A percentile compares a stretch with the other conserved stretches of the same genome.
phyloP scores from a whole-genome alignment of 306 rosid species.

The Lupinus albus region DNA sequence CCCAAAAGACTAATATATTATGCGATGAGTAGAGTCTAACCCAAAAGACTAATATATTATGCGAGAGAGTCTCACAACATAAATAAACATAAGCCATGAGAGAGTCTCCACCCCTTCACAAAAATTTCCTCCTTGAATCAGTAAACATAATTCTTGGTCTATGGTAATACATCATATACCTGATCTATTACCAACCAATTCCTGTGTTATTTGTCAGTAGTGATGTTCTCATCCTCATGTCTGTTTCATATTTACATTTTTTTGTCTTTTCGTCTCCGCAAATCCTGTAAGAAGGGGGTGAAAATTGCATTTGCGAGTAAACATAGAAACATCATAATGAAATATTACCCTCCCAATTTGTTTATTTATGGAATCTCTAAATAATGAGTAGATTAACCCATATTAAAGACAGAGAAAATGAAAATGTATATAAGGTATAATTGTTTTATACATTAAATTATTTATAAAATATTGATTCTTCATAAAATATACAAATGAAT shows the following conservation, averaged over 20 bases:
- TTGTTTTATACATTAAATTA: too few species aligned
- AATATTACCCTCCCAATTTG: conserved; percentile 16
- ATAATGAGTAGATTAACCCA: too few species aligned
- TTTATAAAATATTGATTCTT: too few species aligned
- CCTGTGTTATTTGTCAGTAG: neutral
- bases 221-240: neutral
- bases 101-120: neutral
- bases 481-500: too few species aligned
- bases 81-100: too few species aligned
- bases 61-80: too few species aligned
- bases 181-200: neutral
- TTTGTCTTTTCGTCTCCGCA: neutral
- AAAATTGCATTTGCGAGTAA: conserved; percentile 14
- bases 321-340: neutral
- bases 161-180: neutral
- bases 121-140: neutral
- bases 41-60: too few species aligned
- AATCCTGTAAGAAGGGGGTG: neutral
- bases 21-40: too few species aligned
- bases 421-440: too few species aligned
- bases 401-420: too few species aligned
- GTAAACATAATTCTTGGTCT: neutral
- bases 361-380: too few species aligned
- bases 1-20: too few species aligned
- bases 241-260: neutral